Percentiles rank a stretch among this genome's conserved stretches.
These are phyloP conservation scores for Blumeriella jaapii DNA, from an alignment of 2,329 filamentous ascomycete species.

Conservation along the genomic window DNA sequence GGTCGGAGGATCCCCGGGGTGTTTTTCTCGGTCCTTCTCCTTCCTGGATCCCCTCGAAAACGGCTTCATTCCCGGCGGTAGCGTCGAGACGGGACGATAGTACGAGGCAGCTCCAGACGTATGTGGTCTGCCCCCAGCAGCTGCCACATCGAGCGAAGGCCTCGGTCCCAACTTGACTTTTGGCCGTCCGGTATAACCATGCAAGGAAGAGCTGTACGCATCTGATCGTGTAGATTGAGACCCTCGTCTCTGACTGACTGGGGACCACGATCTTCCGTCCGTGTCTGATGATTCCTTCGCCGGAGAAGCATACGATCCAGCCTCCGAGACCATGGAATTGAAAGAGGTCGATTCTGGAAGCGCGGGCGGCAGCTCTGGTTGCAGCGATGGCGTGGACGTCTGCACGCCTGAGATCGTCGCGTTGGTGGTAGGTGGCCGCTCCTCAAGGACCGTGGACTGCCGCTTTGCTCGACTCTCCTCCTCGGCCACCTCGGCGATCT, in stretches of 20 bases:
- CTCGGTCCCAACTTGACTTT: conserved; percentile 86
- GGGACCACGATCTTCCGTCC: conserved; percentile 11
- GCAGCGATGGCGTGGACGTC: conserved; percentile 7
- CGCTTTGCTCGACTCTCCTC: conserved; percentile 48
- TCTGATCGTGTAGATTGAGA: conserved; percentile 42
- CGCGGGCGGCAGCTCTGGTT: conserved; percentile 10
- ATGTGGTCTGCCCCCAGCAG: conserved; percentile 46
- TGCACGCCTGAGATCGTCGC: conserved; percentile 11
- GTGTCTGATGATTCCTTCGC: neutral
- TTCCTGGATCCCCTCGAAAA: conserved; percentile 48
- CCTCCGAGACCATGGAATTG: conserved; percentile 12
- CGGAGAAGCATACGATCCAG: conserved; percentile 5
- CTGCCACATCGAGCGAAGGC: conserved; percentile 59
- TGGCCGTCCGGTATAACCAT: conserved; percentile 43
- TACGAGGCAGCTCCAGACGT: conserved; percentile 45
- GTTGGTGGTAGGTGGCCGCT: conserved; percentile 24
- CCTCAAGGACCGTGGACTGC: conserved; percentile 41
- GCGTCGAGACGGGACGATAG: conserved; percentile 61
- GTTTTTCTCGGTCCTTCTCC: conserved; percentile 31
- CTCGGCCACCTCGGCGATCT: conserved; percentile 84
- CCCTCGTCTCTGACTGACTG: conserved; percentile 20
- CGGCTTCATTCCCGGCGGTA: conserved; percentile 70
- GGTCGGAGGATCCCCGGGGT: conserved; percentile 19
- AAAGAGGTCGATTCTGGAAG: conserved; percentile 10
- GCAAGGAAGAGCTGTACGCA: conserved; percentile 37